Evolutionary conservation across 2,329 filamentous ascomycete species (phyloP).

Genomic region (Aspergillus sp.): DNA sequence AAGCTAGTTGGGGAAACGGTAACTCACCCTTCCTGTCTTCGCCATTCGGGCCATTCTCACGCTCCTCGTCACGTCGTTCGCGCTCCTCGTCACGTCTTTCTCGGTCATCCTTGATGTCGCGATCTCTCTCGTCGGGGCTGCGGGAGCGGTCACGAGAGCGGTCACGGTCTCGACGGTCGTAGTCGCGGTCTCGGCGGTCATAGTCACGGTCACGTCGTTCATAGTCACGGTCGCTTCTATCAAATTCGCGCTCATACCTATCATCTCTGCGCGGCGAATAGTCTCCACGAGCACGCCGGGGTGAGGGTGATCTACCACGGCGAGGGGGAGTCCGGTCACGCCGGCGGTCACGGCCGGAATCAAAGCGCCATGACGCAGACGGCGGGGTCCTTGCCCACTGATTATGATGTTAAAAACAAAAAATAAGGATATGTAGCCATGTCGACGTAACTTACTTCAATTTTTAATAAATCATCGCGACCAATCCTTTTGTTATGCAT

Average conservation of each 20-base stretch:
- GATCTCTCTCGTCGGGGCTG: constrained; percentile 63
- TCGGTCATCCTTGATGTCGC: constrained; percentile 45
- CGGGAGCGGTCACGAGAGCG: constrained; percentile 69
- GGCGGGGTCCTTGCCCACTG: constrained; percentile 98
- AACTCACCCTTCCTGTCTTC: constrained; percentile 82
- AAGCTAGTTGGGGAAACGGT: background rate
- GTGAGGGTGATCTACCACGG: constrained; percentile 62
- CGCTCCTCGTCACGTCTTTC: constrained; percentile 60
- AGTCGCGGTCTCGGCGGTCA: constrained; percentile 57
- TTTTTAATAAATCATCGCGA: constrained; percentile 93
- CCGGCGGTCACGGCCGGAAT: constrained; percentile 75
- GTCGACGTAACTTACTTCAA: constrained; percentile 67
- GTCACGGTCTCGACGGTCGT: constrained; percentile 54
- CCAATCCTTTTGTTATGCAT: constrained; percentile 99
- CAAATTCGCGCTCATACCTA: constrained; percentile 72
- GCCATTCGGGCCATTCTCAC: constrained; percentile 76
- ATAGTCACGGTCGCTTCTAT: constrained; percentile 71
- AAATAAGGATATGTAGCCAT: background rate
- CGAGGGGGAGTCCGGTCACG: constrained; percentile 74
- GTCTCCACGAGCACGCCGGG: constrained; percentile 61
- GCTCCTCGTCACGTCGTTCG: constrained; percentile 68
- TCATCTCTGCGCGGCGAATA: constrained; percentile 89
- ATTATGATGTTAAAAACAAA: constrained; percentile 19
- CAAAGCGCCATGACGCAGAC: constrained; percentile 97
- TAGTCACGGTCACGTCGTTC: constrained; percentile 69